These are phyloP conservation scores for Lentinula detonsa DNA, from an alignment of 768 basidiomycete genomes.

Conservation along the genomic window DNA sequence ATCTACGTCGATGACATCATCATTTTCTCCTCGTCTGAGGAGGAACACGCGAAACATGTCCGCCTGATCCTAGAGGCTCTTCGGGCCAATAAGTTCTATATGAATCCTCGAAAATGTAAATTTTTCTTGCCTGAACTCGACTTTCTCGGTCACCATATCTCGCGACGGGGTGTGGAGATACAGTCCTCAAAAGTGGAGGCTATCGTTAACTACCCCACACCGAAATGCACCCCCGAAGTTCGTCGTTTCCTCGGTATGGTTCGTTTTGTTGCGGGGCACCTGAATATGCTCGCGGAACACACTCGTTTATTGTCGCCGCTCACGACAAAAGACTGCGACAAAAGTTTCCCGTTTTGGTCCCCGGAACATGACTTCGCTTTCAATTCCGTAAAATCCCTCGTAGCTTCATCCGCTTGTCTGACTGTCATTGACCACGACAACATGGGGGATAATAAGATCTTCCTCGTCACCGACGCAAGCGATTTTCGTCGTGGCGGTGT, in stretches of 20 bases:
- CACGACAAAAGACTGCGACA: slow-evolving; percentile 12
- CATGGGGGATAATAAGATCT: slow-evolving; percentile 21
- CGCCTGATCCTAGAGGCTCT: slow-evolving; percentile 11
- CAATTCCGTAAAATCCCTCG: slow-evolving; percentile 21
- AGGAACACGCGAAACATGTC: slow-evolving; percentile 16
- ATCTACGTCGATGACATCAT: slow-evolving; percentile 29
- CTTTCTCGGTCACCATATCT: slow-evolving; percentile 20
- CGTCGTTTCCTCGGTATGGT: slow-evolving; percentile 18
- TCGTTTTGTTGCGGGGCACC: slow-evolving; percentile 13
- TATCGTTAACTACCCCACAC: slow-evolving; percentile 17
- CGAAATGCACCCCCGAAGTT: slow-evolving; percentile 10
- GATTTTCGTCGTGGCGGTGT: slow-evolving; percentile 23
- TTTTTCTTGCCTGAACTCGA: slow-evolving; percentile 2
- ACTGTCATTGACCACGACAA: slow-evolving; percentile 26
- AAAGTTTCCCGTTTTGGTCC: slow-evolving; percentile 16
- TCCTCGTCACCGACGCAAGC: slow-evolving; percentile 23
- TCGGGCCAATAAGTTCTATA: slow-evolving; percentile 10
- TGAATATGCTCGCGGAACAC: slow-evolving; percentile 11
- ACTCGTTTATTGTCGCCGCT: slow-evolving; percentile 13
- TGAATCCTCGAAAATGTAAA: slow-evolving; percentile 15
- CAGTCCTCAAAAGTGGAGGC: slow-evolving; percentile 12
- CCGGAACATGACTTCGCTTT: slow-evolving; percentile 18
- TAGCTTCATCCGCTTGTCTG: slow-evolving; percentile 17
- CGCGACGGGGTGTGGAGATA: slow-evolving; percentile 13
- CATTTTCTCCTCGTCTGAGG: slow-evolving; percentile 22